A percentile compares a stretch with the other conserved stretches of the same genome.
Conservation (phyloP, 2,329 filamentous ascomycete species). For the Cladosporium sphaerospermum region DNA sequence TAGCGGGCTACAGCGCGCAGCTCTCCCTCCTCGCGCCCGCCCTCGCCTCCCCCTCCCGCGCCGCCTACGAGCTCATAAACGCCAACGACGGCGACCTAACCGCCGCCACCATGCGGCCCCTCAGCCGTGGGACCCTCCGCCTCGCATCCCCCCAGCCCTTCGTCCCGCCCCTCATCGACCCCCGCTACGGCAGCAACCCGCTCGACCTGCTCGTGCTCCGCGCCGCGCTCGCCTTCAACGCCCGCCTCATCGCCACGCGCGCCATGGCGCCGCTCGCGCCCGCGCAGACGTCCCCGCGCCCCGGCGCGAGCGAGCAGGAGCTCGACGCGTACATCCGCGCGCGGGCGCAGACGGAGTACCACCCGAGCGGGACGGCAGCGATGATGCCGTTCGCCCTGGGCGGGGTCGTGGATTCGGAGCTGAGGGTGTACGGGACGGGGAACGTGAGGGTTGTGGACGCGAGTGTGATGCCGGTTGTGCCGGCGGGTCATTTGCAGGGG, state of each 20-base stretch:
- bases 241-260: conserved; percentile 21
- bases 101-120: conserved; percentile 34
- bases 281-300: conserved; percentile 17
- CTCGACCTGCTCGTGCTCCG: conserved; percentile 31
- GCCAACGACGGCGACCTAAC: conserved; percentile 28
- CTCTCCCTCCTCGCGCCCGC: conserved; percentile 19
- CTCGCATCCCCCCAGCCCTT: conserved; percentile 36
- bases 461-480: conserved; percentile 41
- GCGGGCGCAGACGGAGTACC: conserved; percentile 40
- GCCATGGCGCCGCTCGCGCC: conserved; percentile 21
- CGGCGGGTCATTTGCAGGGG: conserved; percentile 30
- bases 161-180: conserved; percentile 37
- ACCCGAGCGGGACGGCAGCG: conserved; percentile 46
- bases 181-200: conserved; percentile 40
- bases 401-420: conserved; percentile 43
- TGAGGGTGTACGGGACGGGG: conserved; percentile 40
- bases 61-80: conserved; percentile 27
- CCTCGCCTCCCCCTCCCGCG: conserved; percentile 19
- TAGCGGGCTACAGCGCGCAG: conserved; percentile 23
- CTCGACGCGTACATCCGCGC: conserved; percentile 24
- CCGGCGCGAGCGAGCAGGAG: conserved; percentile 25
- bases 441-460: conserved; percentile 44
- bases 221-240: conserved; percentile 25
- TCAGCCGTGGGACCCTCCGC: conserved; percentile 41
- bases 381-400: conserved; percentile 45